Base-by-base conservation (phyloP, 257 asterid genomes). In the Solanum medicagineum region DNA sequence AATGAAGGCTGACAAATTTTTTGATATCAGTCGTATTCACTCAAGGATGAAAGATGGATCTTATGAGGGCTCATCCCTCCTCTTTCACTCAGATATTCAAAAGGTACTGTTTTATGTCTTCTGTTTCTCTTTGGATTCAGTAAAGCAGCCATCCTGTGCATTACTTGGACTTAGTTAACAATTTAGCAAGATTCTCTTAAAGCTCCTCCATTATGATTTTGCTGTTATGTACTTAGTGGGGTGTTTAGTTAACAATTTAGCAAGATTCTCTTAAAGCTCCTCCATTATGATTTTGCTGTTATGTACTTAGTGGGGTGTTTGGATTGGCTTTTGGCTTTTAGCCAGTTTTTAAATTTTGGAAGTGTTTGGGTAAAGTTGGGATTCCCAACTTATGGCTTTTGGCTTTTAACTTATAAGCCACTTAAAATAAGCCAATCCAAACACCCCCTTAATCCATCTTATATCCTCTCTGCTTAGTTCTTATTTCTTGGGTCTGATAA, bases 1-100 rank as follows among this genome's bases (percentile, higher is more conserved):
- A 68, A 73, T 89, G 87, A 92, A 90, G 89, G 90, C 75, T 29
- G 95, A 91, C 65, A 92, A 89, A 51, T 62, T 93, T 63, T 85
- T 96, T 84, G 90, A 94, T 90, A 85, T 96, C 86, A 87, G 88
- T 86, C 88, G 47, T 81, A 88, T 96, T 84, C 90, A 91, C 93
- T 90, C 96, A 74, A 92, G 92, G 89, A 90, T 96, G 94, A 88
- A 90, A 90, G 97, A 92, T 87, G 93, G 89, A 68, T 88, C 87
- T 65, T 96, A 96, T 90, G 99, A 92, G 87, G 89, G 87, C 51
- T 90, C 95, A 42, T 97, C 98, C 2, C 24, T 80, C 87, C 95
- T 89, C 63, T 93, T 96, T 86, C 92, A 88, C 77, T 88, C 94
- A 4, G 99, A 96, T 89, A 69, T 96, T 83, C 98, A 92, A 85